phyloP scores from a whole-genome alignment of 2,329 filamentous ascomycete species.

The Monosporascus sp. region DNA sequence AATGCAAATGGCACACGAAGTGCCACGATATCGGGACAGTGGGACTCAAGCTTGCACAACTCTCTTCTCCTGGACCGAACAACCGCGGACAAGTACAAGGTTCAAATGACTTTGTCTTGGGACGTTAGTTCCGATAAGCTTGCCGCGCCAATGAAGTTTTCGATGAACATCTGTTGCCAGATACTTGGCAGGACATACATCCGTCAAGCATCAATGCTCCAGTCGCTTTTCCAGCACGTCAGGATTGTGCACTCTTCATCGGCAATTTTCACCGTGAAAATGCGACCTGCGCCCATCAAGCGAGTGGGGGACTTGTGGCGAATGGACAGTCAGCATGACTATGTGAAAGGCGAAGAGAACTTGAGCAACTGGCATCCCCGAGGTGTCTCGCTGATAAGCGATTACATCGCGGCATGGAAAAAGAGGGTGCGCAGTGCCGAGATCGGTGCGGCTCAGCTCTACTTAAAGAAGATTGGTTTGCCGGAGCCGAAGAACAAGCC shows the following conservation, averaged over 20 bases:
- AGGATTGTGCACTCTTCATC: constrained; percentile 84
- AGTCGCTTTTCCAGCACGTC: constrained; percentile 78
- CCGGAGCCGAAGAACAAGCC: constrained; percentile 35
- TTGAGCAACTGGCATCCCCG: constrained; percentile 81
- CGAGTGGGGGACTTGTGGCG: constrained; percentile 91
- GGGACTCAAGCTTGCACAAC: constrained; percentile 91
- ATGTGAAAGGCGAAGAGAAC: constrained; percentile 91
- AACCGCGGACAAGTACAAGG: constrained; percentile 86
- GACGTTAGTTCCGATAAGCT: constrained; percentile 79
- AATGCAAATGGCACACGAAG: constrained; percentile 88
- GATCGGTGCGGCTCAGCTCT: constrained; percentile 68
- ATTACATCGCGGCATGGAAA: constrained; percentile 73
- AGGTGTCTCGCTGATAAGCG: constrained; percentile 84
- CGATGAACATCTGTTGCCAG: constrained; percentile 74
- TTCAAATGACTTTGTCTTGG: constrained; percentile 85
- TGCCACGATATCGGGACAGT: constrained; percentile 83
- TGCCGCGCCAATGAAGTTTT: constrained; percentile 83
- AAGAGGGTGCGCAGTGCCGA: constrained; percentile 71
- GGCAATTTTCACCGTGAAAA: constrained; percentile 77
- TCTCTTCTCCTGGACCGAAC: constrained; percentile 91
- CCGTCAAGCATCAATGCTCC: constrained; percentile 81
- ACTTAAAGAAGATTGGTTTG: constrained; percentile 55
- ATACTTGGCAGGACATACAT: constrained; percentile 80
- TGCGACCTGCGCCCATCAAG: constrained; percentile 87
- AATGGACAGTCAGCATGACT: constrained; percentile 91